These are phyloP conservation scores for Solanum hybrid DNA, from an alignment of 305 asterid species.

Conservation along the genomic window DNA sequence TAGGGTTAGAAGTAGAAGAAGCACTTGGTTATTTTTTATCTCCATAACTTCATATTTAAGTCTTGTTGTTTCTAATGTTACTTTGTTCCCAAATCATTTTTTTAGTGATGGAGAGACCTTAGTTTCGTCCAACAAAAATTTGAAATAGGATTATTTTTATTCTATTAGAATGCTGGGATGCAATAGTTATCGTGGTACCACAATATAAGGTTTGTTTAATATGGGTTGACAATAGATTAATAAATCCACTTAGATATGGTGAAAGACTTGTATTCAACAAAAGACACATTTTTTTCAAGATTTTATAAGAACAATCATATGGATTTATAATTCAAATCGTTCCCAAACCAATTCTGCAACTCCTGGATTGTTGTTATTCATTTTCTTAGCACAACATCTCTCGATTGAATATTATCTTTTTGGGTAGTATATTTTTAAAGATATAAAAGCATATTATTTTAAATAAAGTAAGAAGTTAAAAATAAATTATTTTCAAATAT, in stretches of 20 bases:
- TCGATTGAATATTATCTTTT: neutral
- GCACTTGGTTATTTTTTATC: neutral
- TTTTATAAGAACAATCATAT: too few species aligned
- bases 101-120: conserved; percentile 26
- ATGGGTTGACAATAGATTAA: conserved; percentile 34
- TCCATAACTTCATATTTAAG: neutral
- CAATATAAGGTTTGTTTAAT: conserved; percentile 14
- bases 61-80: neutral
- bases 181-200: conserved; percentile 25
- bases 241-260: conserved; percentile 12
- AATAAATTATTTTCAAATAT: too few species aligned
- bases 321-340: too few species aligned
- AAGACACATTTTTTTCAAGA: conserved; percentile 17
- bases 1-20: neutral
- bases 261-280: conserved; percentile 3
- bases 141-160: conserved; percentile 32
- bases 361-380: too few species aligned
- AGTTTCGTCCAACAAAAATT: conserved; percentile 27
- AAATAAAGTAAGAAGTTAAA: too few species aligned
- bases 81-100: conserved; percentile 10
- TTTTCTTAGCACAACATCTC: too few species aligned
- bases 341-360: too few species aligned
- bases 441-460: too few species aligned
- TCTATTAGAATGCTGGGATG: neutral
- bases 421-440: too few species aligned